phyloP scores from a whole-genome alignment of 2,329 filamentous ascomycete species.

The Fusarium scirpi region DNA sequence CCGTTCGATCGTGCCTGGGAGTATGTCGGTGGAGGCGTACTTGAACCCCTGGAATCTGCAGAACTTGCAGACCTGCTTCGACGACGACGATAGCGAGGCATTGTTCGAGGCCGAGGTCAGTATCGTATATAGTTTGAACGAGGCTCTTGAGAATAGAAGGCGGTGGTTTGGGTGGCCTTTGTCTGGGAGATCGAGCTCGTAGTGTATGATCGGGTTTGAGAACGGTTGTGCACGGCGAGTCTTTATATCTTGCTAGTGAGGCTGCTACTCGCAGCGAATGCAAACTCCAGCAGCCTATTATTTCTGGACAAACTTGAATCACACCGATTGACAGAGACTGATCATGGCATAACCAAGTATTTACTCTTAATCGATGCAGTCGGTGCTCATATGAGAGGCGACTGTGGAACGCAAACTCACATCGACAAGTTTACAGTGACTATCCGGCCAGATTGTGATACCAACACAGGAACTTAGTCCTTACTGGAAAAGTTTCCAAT shows the following conservation, averaged over 20 bases:
- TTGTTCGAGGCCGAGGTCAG: no score
- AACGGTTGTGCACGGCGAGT: not conserved
- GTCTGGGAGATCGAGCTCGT: rapidly evolving
- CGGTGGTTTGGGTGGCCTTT: rapidly evolving
- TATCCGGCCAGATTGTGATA: not conserved
- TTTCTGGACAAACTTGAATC: not conserved
- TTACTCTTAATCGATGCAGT: not conserved
- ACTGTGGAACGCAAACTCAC: not conserved
- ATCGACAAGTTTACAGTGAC: rapidly evolving
- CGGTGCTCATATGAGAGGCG: not conserved
- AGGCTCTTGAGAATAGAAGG: not conserved
- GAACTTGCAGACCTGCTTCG: no score
- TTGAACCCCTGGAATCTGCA: no score
- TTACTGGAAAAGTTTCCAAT: no score
- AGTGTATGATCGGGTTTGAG: not conserved
- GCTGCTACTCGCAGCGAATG: not conserved
- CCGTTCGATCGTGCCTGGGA: no score
- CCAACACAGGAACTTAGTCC: no score
- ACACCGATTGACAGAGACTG: rapidly evolving
- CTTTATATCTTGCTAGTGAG: not conserved
- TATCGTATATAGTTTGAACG: no score
- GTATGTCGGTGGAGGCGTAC: no score
- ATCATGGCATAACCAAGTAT: not conserved
- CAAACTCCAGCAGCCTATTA: not conserved
- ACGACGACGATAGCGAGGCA: no score